Evolutionary conservation across 306 rosid genomes (phyloP).

Genomic region (Gastrolobium villosum): DNA sequence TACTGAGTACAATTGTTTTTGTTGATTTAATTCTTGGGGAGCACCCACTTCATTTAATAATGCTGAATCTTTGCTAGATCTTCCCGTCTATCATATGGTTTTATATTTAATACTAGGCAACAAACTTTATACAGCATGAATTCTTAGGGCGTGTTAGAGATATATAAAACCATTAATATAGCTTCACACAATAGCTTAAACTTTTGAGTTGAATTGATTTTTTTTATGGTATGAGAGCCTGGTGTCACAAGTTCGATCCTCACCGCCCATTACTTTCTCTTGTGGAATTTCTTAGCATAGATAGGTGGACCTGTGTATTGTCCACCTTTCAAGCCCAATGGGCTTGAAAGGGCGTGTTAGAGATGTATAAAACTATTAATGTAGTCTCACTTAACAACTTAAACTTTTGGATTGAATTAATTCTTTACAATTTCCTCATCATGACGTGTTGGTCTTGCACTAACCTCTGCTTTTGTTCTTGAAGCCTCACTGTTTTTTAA

Average conservation of each 20-base stretch:
- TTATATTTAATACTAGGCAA: slow-evolving; percentile 31
- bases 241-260: too few species aligned
- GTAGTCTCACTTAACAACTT: too few species aligned
- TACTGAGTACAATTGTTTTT: slow-evolving; percentile 12
- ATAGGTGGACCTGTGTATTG: too few species aligned
- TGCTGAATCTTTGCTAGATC: slow-evolving; percentile 1
- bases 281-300: too few species aligned
- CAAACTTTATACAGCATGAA: slow-evolving; percentile 22
- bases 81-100: slow-evolving; percentile 5
- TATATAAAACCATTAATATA: too few species aligned
- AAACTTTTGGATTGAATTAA: not conserved
- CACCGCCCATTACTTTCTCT: too few species aligned
- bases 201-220: not conserved
- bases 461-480: slow-evolving; percentile 3
- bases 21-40: slow-evolving; percentile 18
- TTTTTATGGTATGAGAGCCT: not conserved
- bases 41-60: slow-evolving; percentile 38
- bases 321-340: too few species aligned
- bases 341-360: too few species aligned
- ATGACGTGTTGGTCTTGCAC: slow-evolving; percentile 30
- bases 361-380: too few species aligned
- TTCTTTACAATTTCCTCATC: not conserved
- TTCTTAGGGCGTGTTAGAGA: not conserved
- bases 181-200: too few species aligned
- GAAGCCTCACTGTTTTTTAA: not conserved